These are phyloP conservation scores for Neonectria neomacrospora DNA, from an alignment of 2,329 filamentous ascomycete species.

Conservation along the genomic window DNA sequence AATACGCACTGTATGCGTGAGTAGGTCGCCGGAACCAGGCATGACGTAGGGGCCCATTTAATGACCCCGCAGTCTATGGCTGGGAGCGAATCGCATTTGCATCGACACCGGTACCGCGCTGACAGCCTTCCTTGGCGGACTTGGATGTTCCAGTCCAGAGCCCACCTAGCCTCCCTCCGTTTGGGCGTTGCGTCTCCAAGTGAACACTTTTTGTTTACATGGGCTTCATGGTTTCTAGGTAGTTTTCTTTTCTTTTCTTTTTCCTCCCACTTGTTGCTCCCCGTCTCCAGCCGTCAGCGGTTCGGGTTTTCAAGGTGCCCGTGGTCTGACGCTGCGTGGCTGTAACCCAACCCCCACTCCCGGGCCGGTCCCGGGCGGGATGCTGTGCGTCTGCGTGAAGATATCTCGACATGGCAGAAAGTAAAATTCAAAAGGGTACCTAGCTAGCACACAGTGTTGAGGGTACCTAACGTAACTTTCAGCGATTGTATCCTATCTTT, in stretches of 20 bases:
- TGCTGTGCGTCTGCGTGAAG: constrained; percentile 6
- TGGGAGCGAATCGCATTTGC: constrained; percentile 5
- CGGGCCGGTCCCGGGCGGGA: constrained; percentile 12
- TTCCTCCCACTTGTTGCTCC: background rate
- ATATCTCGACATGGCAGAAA: constrained; percentile 7
- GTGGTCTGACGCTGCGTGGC: constrained; percentile 9
- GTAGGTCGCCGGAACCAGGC: background rate
- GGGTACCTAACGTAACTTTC: background rate
- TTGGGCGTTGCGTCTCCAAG: background rate
- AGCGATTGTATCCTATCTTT: background rate
- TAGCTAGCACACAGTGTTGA: constrained; percentile 15
- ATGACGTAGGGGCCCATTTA: constrained; percentile 23
- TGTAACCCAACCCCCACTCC: constrained; percentile 4
- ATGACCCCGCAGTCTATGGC: constrained; percentile 13
- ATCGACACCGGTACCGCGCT: background rate
- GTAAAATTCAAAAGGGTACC: background rate
- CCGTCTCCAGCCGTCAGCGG: background rate
- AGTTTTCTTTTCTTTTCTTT: background rate
- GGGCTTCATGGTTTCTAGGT: background rate
- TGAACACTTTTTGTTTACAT: background rate
- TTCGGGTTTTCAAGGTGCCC: background rate
- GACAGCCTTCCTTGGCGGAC: background rate
- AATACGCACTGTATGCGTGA: background rate
- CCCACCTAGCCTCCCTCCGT: background rate
- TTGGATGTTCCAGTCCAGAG: background rate